These are phyloP conservation scores for Dianthus caryophyllus DNA, from an alignment of 148 eudicot species.

Conservation along the genomic window DNA sequence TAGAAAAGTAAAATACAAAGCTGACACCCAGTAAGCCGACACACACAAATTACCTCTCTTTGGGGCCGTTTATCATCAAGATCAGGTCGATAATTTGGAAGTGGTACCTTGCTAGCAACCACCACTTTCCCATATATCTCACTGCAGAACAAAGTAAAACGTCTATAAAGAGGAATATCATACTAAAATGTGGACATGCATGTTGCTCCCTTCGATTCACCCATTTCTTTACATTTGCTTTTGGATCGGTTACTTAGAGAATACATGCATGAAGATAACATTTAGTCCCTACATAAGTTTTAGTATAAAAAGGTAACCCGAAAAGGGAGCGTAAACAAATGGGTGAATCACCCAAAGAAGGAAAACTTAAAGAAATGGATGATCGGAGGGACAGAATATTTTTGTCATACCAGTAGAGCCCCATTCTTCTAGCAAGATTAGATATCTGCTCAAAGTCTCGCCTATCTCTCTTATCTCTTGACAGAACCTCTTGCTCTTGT, in stretches of 20 bases:
- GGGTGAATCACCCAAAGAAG: too few species aligned
- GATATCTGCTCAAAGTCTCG: constrained; percentile 93
- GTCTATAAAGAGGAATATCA: constrained; percentile 3
- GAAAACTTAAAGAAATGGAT: too few species aligned
- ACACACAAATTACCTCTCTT: constrained; percentile 66
- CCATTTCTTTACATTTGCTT: too few species aligned
- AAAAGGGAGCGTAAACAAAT: too few species aligned
- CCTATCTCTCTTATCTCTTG: constrained; percentile 86
- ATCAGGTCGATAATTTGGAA: constrained; percentile 96
- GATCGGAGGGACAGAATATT: too few species aligned
- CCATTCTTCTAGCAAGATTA: constrained; percentile 88
- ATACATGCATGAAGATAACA: too few species aligned
- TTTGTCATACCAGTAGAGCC: constrained; percentile 70
- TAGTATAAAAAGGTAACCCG: too few species aligned
- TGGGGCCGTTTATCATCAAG: constrained; percentile 99
- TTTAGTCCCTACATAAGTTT: too few species aligned
- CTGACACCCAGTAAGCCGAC: constrained; percentile 1
- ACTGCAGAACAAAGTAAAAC: constrained; percentile 32
- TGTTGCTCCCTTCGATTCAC: too few species aligned
- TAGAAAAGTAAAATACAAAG: neutral
- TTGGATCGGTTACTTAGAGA: too few species aligned
- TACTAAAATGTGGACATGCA: too few species aligned
- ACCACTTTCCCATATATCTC: constrained; percentile 88
- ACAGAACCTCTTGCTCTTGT: constrained; percentile 75
- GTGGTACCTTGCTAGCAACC: constrained; percentile 96